A percentile compares a stretch with the other conserved stretches of the same genome.
Evolutionary conservation across 2,329 filamentous ascomycete species (phyloP).

Genomic region (Xylaria sp.): DNA sequence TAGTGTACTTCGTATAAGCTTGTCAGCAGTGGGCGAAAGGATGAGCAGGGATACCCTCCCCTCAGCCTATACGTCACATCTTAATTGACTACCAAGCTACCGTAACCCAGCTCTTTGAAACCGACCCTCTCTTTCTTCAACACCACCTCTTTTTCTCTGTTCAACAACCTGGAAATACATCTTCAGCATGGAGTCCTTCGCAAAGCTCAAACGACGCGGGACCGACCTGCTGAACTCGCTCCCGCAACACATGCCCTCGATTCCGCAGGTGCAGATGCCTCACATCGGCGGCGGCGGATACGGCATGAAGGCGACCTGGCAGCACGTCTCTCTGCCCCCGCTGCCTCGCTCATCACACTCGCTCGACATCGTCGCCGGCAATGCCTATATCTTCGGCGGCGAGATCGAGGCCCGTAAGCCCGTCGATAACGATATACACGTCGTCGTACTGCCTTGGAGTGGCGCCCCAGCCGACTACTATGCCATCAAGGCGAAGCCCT

Average conservation of each 20-base stretch:
- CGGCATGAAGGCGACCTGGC: constrained; percentile 67
- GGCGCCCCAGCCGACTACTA: constrained; percentile 69
- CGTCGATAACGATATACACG: constrained; percentile 77
- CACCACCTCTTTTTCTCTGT: neutral
- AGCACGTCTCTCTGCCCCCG: constrained; percentile 63
- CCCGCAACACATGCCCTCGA: constrained; percentile 51
- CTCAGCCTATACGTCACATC: constrained; percentile 34
- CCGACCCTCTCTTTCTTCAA: constrained; percentile 15
- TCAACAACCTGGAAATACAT: neutral
- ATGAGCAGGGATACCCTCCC: constrained; percentile 31
- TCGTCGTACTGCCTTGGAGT: constrained; percentile 69
- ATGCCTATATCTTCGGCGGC: constrained; percentile 78
- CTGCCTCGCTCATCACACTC: constrained; percentile 80
- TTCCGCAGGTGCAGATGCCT: constrained; percentile 39
- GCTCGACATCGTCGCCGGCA: constrained; percentile 67
- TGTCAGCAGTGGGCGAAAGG: constrained; percentile 25
- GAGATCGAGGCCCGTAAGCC: constrained; percentile 73
- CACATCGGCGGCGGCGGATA: constrained; percentile 37
- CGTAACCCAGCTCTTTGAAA: neutral
- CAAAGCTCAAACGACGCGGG: constrained; percentile 64
- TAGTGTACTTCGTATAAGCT: constrained; percentile 8
- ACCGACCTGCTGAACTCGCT: constrained; percentile 63
- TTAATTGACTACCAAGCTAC: neutral
- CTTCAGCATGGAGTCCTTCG: constrained; percentile 62
- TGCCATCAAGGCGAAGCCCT: constrained; percentile 60